These are phyloP conservation scores for Polychaeton citri DNA, from an alignment of 2,329 filamentous ascomycete species.

Conservation along the genomic window DNA sequence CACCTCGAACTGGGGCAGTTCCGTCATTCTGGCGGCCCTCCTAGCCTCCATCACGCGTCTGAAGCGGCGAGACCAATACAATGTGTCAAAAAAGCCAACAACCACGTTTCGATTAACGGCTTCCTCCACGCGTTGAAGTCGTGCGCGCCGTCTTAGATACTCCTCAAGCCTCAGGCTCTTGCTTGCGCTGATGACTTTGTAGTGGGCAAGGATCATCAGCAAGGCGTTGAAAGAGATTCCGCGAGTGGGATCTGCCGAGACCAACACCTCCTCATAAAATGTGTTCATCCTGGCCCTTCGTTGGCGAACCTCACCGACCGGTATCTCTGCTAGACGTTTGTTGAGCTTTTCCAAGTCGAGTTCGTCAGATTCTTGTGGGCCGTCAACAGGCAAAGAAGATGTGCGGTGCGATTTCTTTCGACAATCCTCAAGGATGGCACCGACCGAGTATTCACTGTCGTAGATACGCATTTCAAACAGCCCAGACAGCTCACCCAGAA, in stretches of 20 bases:
- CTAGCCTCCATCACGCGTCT: conserved; percentile 61
- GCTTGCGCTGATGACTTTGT: conserved; percentile 97
- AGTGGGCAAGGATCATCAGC: conserved; percentile 90
- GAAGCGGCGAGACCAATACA: conserved; percentile 79
- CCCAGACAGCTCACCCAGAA: conserved; percentile 82
- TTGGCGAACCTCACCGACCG: conserved; percentile 59
- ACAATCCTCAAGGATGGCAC: conserved; percentile 76
- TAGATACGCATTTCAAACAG: conserved; percentile 97
- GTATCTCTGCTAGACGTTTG: conserved; percentile 56
- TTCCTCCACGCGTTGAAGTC: conserved; percentile 87
- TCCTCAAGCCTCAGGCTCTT: conserved; percentile 93
- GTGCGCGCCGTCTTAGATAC: conserved; percentile 77
- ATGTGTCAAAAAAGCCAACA: conserved; percentile 86
- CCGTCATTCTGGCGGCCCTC: conserved; percentile 61
- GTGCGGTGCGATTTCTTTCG: conserved; percentile 40
- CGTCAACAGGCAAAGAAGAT: conserved; percentile 35
- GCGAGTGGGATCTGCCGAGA: conserved; percentile 76
- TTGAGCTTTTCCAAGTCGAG: conserved; percentile 69
- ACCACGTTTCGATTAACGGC: conserved; percentile 83
- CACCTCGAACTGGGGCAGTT: conserved; percentile 64
- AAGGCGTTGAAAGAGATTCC: conserved; percentile 88
- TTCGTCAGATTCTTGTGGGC: conserved; percentile 19
- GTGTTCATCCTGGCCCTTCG: conserved; percentile 71
- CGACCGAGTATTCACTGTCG: conserved; percentile 75
- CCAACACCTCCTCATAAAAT: conserved; percentile 96